These are phyloP conservation scores for Diaporthe ilicicola DNA, from an alignment of 2,329 filamentous ascomycete genomes.

Conservation along the genomic window DNA sequence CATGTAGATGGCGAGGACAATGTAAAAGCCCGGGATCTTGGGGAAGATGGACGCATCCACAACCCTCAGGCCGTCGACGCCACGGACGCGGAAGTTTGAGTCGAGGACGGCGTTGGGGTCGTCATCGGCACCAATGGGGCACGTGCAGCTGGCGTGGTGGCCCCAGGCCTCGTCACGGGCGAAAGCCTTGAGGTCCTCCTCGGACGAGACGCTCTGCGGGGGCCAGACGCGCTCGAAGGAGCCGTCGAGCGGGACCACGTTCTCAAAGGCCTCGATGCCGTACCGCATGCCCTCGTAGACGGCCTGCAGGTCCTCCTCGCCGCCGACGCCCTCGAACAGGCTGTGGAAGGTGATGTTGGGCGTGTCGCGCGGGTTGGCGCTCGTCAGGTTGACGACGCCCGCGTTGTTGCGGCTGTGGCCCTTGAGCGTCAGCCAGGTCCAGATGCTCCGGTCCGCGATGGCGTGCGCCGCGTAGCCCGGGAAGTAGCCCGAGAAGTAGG, in stretches of 20 bases:
- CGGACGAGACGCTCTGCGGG: neutral
- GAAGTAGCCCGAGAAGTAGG: constrained; percentile 31
- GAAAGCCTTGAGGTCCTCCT: constrained; percentile 17
- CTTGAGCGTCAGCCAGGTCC: constrained; percentile 37
- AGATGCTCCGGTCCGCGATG: constrained; percentile 26
- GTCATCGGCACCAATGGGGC: constrained; percentile 5
- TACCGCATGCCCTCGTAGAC: constrained; percentile 40
- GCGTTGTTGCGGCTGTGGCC: constrained; percentile 38
- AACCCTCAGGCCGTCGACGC: constrained; percentile 11
- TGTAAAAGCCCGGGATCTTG: constrained; percentile 19
- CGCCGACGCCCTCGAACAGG: constrained; percentile 42
- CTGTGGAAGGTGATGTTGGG: constrained; percentile 56
- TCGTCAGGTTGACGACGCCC: constrained; percentile 35
- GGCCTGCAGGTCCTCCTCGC: constrained; percentile 55
- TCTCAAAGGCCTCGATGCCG: constrained; percentile 19
- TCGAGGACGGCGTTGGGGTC: constrained; percentile 1
- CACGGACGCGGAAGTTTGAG: constrained; percentile 4
- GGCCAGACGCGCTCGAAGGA: neutral
- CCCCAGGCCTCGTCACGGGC: constrained; percentile 12
- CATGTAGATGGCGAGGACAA: constrained; percentile 19
- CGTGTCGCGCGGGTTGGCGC: constrained; percentile 35
- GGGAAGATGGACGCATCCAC: constrained; percentile 23
- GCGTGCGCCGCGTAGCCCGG: constrained; percentile 31
- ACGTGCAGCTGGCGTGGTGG: constrained; percentile 21
- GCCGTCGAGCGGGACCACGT: constrained; percentile 13